phyloP scores from a whole-genome alignment of 1,284 basidiomycete species.

The Boletus smithii region DNA sequence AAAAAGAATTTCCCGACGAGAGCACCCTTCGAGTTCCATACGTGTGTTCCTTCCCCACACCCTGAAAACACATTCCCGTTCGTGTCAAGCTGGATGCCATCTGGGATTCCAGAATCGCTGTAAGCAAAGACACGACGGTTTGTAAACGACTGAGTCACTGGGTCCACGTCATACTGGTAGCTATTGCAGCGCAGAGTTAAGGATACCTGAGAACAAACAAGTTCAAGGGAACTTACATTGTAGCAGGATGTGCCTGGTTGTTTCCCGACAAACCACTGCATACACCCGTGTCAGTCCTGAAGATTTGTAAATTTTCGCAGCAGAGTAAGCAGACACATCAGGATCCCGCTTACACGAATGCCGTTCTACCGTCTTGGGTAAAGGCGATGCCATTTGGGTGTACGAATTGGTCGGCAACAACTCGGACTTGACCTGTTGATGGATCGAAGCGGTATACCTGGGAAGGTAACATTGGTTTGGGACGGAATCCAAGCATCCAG shows the following conservation, averaged over 20 bases:
- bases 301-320: constrained; percentile 1
- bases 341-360: constrained; percentile 55
- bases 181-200: constrained; percentile 34
- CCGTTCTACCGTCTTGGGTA: constrained; percentile 58
- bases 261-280: constrained; percentile 47
- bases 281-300: constrained; percentile 54
- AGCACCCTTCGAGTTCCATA: constrained; percentile 60
- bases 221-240: constrained; percentile 48
- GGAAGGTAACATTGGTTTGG: constrained; percentile 58
- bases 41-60: constrained; percentile 38
- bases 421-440: constrained; percentile 58
- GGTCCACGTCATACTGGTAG: constrained; percentile 67
- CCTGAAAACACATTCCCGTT: constrained; percentile 23
- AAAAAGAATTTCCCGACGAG: constrained; percentile 75
- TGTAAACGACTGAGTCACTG: constrained; percentile 50
- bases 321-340: not conserved
- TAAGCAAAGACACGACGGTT: constrained; percentile 75
- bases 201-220: not conserved
- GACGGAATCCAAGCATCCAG: constrained; percentile 62
- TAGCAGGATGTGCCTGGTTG: constrained; percentile 62
- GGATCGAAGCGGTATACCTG: constrained; percentile 76
- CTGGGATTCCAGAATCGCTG: constrained; percentile 62
- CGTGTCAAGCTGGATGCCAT: constrained; percentile 55
- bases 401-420: constrained; percentile 68
- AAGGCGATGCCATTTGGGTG: constrained; percentile 69